Conservation (phyloP, 495 filamentous ascomycete genomes). For the Hyaloscypha hepaticicola region DNA sequence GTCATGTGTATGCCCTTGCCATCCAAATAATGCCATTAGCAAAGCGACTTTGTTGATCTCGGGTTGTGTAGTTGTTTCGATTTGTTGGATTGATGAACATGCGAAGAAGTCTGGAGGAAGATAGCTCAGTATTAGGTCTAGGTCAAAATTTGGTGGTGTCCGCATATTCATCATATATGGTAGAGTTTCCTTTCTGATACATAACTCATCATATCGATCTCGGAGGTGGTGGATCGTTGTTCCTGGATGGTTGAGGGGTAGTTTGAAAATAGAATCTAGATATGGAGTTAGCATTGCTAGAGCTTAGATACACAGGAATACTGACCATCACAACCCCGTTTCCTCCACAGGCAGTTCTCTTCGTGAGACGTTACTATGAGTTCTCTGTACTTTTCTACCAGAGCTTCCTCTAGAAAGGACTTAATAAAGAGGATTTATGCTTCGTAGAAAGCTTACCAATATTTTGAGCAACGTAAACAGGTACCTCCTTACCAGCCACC, state of each 20-base stretch:
- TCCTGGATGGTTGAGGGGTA: conserved; percentile 55
- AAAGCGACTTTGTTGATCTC: conserved; percentile 65
- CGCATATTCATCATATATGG: conserved; percentile 54
- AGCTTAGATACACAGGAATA: background rate
- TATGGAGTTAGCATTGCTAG: conserved; percentile 33
- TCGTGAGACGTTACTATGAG: conserved; percentile 74
- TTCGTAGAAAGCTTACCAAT: conserved; percentile 34
- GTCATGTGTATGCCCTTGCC: conserved; percentile 69
- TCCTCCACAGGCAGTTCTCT: conserved; percentile 85
- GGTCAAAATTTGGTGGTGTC: conserved; percentile 43
- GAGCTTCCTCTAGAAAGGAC: conserved; percentile 50
- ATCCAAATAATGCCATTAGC: conserved; percentile 78
- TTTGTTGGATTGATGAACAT: conserved; percentile 20
- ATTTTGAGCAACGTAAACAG: conserved; percentile 45
- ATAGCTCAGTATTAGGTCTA: conserved; percentile 49
- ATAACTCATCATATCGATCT: conserved; percentile 59
- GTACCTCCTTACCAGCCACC: conserved; percentile 61
- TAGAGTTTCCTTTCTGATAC: conserved; percentile 44
- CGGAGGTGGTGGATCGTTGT: conserved; percentile 55
- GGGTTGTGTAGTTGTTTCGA: conserved; percentile 13
- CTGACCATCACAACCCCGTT: conserved; percentile 78
- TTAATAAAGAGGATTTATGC: conserved; percentile 11
- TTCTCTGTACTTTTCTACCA: conserved; percentile 75
- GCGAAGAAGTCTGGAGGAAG: conserved; percentile 43
- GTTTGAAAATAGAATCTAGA: conserved; percentile 45